Percentiles rank a stretch among this genome's conserved stretches.
These are phyloP conservation scores for Obba rivulosa DNA, from an alignment of 768 basidiomycete species.

Conservation along the genomic window DNA sequence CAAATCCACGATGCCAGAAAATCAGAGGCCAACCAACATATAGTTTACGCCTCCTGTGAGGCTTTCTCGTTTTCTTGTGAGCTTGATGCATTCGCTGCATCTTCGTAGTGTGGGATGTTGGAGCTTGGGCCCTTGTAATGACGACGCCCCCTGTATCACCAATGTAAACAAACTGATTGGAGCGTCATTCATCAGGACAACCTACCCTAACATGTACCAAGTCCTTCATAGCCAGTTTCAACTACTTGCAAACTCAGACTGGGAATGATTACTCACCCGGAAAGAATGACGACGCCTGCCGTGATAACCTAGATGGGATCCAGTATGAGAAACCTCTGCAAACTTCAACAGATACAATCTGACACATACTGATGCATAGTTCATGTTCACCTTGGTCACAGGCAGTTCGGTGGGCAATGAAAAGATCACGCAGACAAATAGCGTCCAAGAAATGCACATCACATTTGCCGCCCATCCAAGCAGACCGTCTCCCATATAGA, in stretches of 20 bases:
- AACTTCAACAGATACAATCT: neutral
- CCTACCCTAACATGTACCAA: conserved; percentile 6
- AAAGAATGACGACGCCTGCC: conserved; percentile 27
- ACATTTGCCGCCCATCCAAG: conserved; percentile 58
- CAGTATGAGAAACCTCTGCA: too few relatives aligned
- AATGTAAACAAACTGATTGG: neutral
- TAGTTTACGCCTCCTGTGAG: too few relatives aligned
- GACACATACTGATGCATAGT: conserved; percentile 64
- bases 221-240: neutral
- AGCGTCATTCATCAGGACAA: conserved; percentile 1
- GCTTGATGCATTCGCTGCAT: neutral
- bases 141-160: conserved; percentile 9
- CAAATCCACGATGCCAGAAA: too few relatives aligned
- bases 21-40: too few relatives aligned
- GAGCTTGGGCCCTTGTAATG: conserved; percentile 24
- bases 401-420: conserved; percentile 66
- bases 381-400: conserved; percentile 70
- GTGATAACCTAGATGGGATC: conserved; percentile 23
- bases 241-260: neutral
- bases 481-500: conserved; percentile 72
- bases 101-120: conserved; percentile 7
- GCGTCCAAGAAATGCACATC: conserved; percentile 64
- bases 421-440: conserved; percentile 67
- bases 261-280: conserved; percentile 18
- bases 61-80: neutral